phyloP scores from a whole-genome alignment of 495 filamentous ascomycete species.

The Neohortaea acidophila region DNA sequence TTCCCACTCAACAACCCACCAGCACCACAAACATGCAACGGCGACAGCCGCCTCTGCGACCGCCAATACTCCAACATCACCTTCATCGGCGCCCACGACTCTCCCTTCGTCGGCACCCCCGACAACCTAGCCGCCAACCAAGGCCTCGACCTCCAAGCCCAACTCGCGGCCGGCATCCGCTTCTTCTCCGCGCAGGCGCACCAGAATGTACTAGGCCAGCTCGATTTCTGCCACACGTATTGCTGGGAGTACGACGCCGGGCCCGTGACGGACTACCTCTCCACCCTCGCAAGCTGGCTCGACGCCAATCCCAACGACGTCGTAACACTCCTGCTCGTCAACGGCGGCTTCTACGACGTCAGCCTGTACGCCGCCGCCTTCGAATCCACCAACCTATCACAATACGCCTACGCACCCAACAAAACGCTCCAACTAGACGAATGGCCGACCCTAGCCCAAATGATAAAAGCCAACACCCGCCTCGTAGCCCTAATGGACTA shows the following conservation, averaged over 20 bases:
- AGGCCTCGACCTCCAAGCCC: constrained; percentile 18
- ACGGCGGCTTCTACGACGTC: constrained; percentile 17
- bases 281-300: constrained; percentile 22
- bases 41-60: constrained; percentile 42
- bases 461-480: constrained; percentile 22
- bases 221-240: constrained; percentile 21
- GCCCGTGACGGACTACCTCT: constrained; percentile 19
- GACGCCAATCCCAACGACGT: constrained; percentile 24
- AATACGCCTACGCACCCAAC: constrained; percentile 20
- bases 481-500: constrained; percentile 24
- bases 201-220: constrained; percentile 7
- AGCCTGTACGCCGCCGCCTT: constrained; percentile 17
- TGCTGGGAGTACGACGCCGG: constrained; percentile 24
- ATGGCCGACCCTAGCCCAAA: constrained; percentile 23
- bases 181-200: constrained; percentile 25
- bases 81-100: constrained; percentile 47
- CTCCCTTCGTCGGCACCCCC: constrained; percentile 35
- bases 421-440: background rate
- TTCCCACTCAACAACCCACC: background rate
- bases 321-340: constrained; percentile 25
- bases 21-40: constrained; percentile 36
- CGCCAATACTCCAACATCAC: constrained; percentile 47
- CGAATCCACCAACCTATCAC: constrained; percentile 16
- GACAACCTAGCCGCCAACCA: constrained; percentile 12
- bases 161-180: constrained; percentile 26